Conservation (phyloP, 495 filamentous ascomycete genomes). For the Hypoxylon crocopeplum region DNA sequence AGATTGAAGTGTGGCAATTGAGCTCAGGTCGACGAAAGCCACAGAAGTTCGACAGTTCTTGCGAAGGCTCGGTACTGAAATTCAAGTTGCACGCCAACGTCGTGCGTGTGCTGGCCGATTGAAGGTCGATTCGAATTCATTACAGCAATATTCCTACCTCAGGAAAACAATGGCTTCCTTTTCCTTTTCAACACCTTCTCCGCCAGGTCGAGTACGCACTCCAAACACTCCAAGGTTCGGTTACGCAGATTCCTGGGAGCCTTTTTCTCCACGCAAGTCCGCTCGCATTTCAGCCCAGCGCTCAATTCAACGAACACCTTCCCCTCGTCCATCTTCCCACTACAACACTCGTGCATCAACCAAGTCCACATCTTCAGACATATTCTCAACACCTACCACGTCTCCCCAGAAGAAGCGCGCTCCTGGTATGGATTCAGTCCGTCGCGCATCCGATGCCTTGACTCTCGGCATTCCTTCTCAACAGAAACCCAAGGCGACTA, state of each 20-base stretch:
- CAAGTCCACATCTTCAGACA: slow-evolving; percentile 39
- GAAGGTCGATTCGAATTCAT: neutral
- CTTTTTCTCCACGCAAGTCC: slow-evolving; percentile 69
- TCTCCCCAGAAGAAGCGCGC: slow-evolving; percentile 62
- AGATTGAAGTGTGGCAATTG: neutral
- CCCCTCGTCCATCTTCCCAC: slow-evolving; percentile 48
- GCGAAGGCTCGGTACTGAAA: neutral
- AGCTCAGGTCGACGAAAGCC: neutral
- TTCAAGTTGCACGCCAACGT: neutral
- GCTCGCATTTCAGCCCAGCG: slow-evolving; percentile 55
- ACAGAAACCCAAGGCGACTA: slow-evolving; percentile 28
- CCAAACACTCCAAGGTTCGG: slow-evolving; percentile 79
- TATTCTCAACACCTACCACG: slow-evolving; percentile 50
- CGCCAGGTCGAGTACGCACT: slow-evolving; percentile 63
- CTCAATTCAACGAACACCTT: slow-evolving; percentile 49
- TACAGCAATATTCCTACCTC: too few species aligned
- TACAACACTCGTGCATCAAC: slow-evolving; percentile 40
- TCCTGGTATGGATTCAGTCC: slow-evolving; percentile 43
- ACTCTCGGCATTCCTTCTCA: slow-evolving; percentile 41
- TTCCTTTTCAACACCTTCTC: slow-evolving; percentile 65
- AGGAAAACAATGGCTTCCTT: slow-evolving; percentile 45
- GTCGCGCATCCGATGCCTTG: slow-evolving; percentile 49
- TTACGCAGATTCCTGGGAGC: slow-evolving; percentile 72
- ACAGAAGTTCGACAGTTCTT: neutral
- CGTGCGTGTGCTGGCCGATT: neutral